phyloP scores from a whole-genome alignment of 1,284 basidiomycete genomes.

The Ustilago hordei region DNA sequence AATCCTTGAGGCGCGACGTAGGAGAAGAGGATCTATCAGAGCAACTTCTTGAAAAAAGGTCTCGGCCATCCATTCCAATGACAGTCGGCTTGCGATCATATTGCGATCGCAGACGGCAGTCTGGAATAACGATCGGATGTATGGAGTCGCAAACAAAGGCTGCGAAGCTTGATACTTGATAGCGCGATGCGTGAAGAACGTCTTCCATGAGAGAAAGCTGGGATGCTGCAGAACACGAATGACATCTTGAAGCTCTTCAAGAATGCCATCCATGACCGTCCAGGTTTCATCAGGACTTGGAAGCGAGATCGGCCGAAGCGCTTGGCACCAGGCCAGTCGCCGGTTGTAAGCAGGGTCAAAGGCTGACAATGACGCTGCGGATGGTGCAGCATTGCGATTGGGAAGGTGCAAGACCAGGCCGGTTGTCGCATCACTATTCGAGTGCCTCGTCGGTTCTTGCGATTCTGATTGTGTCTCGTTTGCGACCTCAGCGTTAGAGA shows the following conservation, averaged over 20 bases:
- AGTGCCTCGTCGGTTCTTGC: background rate
- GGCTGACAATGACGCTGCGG: conserved; percentile 74
- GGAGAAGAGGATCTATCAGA: conserved; percentile 40
- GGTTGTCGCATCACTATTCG: background rate
- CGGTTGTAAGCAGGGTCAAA: conserved; percentile 81
- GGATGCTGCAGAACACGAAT: conserved; percentile 33
- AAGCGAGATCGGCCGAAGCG: conserved; percentile 76
- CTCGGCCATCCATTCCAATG: conserved; percentile 45
- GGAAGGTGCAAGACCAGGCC: conserved; percentile 18
- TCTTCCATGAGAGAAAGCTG: conserved; percentile 38
- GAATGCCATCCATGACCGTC: conserved; percentile 72
- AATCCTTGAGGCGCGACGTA: conserved; percentile 32
- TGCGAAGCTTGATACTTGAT: conserved; percentile 30
- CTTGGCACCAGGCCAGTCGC: conserved; percentile 79
- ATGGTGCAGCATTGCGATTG: conserved; percentile 54
- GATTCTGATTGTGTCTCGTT: background rate
- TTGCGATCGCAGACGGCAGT: conserved; percentile 49
- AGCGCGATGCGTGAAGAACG: conserved; percentile 43
- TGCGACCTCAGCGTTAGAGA: background rate
- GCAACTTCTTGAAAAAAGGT: conserved; percentile 48
- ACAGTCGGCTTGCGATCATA: conserved; percentile 46
- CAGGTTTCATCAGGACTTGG: conserved; percentile 74
- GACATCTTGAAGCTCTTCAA: conserved; percentile 75
- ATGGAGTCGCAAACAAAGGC: conserved; percentile 28
- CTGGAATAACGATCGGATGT: conserved; percentile 45